Conservation (phyloP, 1,284 basidiomycete species). For the Psilocybe mexicana region DNA sequence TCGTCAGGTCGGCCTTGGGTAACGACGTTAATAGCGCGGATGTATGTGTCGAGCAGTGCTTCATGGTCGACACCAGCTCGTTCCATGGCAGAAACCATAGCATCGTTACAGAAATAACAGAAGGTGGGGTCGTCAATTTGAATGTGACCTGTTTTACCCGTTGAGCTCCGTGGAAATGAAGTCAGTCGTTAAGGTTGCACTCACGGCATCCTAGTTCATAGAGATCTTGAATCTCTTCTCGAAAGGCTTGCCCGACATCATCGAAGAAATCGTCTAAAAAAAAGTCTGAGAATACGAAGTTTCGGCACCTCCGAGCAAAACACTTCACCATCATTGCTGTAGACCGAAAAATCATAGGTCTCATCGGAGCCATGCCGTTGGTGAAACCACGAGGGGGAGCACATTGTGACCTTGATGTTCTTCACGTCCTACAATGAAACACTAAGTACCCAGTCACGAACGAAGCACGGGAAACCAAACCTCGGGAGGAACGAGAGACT, state of each 20-base stretch:
- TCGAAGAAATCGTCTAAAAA: slow-evolving; percentile 64
- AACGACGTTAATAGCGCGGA: slow-evolving; percentile 69
- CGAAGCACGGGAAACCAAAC: slow-evolving; percentile 28
- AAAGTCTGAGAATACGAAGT: not conserved
- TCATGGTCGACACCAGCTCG: slow-evolving; percentile 60
- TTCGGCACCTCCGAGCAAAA: slow-evolving; percentile 18
- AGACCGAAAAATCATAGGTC: slow-evolving; percentile 61
- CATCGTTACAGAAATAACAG: slow-evolving; percentile 64
- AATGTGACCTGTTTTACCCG: slow-evolving; percentile 48
- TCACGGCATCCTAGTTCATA: slow-evolving; percentile 73
- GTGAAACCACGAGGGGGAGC: slow-evolving; percentile 77
- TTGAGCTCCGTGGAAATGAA: not conserved
- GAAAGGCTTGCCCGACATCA: slow-evolving; percentile 71
- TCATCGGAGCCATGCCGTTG: slow-evolving; percentile 63
- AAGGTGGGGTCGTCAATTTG: slow-evolving; percentile 78
- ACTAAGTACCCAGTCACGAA: not conserved
- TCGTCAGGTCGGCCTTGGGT: slow-evolving; percentile 60
- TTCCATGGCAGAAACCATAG: slow-evolving; percentile 65
- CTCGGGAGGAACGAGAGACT: slow-evolving; percentile 53
- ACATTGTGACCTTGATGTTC: slow-evolving; percentile 75
- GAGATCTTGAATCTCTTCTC: slow-evolving; percentile 69
- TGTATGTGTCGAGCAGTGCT: slow-evolving; percentile 67
- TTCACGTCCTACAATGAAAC: slow-evolving; percentile 50
- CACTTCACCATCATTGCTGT: slow-evolving; percentile 55
- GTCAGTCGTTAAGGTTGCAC: slow-evolving; percentile 22